Base-by-base conservation (phyloP, 768 basidiomycete species). In the Sporobolomyces phaffii region DNA sequence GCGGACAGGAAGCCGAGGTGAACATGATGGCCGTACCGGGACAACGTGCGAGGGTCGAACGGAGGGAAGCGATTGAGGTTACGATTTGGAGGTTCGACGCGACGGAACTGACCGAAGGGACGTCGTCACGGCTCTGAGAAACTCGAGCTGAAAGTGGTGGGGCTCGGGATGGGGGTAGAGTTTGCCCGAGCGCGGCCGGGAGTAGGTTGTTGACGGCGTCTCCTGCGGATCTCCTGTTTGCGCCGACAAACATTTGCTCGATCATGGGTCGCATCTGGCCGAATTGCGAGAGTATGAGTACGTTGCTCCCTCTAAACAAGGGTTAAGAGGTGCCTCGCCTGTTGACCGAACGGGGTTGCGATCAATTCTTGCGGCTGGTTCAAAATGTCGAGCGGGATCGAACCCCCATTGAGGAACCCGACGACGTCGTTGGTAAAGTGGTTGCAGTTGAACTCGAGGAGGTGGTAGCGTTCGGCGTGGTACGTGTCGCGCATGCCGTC, bases 1-100 rank as follows among this genome's bases (percentile, higher is more conserved):
- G 90, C 3, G 84, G 82, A 73, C 91, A 93, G 3, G 81, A 82
- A 22, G 84, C 80, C 22, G 85, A 85, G 0, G 90, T 91, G 79
- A 92, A 94, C 77, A 91, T 86, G 7, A 85, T 88, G 2, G 90
- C 84, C 11, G 87, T 85, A 8, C 85, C 89, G 7, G 84, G 81
- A 69, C 93, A 87, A 1, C 83, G 80, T 28, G 78, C 77, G 18
- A 97, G 78, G 36, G 88, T 81, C 17, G 82, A 80, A 33, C 82
- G 81, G 77, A 93, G 88, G 10, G 88, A 86, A 0, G 89, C 79
- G 0, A 84, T 79, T 72, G 90, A 91, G 10, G 88, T 90, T 62
- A 84, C 83, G 50, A 86, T 81, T 57, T 89, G 86, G 34, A 92
- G 79, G 0, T 88, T 83, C 0, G 82, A 81, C 0, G 85, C 78